Evolutionary conservation across 75 land plant genomes (phyloP).

Genomic region (Pinus taeda): DNA sequence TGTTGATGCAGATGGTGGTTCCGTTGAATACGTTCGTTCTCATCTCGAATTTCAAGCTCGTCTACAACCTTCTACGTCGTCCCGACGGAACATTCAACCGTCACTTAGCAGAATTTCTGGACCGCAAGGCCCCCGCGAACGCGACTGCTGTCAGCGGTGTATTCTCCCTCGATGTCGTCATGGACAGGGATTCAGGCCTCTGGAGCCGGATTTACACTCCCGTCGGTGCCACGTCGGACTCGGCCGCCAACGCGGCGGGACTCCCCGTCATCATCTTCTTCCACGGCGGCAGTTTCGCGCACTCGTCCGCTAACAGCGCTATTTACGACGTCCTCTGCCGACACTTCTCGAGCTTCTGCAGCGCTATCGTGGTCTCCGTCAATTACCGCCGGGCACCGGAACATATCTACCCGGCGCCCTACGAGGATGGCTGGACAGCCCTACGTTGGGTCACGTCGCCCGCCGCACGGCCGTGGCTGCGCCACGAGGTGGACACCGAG

Average conservation of each 20-base stretch:
- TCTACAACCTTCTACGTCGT: constrained; percentile 79
- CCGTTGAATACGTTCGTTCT: constrained; percentile 82
- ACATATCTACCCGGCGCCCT: constrained; percentile 66
- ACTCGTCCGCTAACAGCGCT: constrained; percentile 72
- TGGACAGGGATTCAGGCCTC: constrained; percentile 51
- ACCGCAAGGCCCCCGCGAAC: constrained; percentile 70
- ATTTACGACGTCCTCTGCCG: constrained; percentile 81
- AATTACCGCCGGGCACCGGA: constrained; percentile 94
- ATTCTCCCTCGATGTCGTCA: constrained; percentile 51
- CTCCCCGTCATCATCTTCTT: constrained; percentile 78
- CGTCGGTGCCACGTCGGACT: constrained; percentile 18
- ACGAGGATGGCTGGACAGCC: constrained; percentile 77
- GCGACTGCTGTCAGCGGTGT: constrained; percentile 67
- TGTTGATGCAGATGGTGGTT: constrained; percentile 57
- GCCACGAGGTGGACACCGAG: constrained; percentile 25
- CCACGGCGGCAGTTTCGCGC: constrained; percentile 93
- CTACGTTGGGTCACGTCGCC: constrained; percentile 58
- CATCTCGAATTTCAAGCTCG: constrained; percentile 84
- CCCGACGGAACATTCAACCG: constrained; percentile 95
- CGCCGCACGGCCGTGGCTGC: constrained; percentile 39
- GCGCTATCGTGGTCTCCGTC: constrained; percentile 76
- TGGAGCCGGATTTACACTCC: constrained; percentile 68
- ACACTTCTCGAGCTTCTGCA: constrained; percentile 54
- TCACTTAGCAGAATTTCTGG: constrained; percentile 69
- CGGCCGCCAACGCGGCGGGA: background rate